Evolutionary conservation across 1,284 basidiomycete species (phyloP).

Genomic region (Sanghuangporus sanghuang): DNA sequence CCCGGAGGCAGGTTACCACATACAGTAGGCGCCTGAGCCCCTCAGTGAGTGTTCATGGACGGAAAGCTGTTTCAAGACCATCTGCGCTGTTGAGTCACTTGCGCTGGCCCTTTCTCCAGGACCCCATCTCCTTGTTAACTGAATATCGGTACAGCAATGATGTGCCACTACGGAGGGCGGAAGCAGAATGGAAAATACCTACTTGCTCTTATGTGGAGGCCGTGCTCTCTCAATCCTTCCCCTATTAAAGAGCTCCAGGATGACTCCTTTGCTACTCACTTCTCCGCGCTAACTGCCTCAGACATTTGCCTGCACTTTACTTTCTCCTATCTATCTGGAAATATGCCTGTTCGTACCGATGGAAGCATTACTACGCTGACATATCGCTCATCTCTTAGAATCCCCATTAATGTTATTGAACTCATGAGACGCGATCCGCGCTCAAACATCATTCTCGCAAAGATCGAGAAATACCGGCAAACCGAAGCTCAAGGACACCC

Average conservation of each 20-base stretch:
- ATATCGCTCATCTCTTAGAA: not conserved
- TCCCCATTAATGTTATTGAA: slow-evolving; percentile 3
- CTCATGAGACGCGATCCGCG: slow-evolving; percentile 10
- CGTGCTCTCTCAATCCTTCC: not conserved
- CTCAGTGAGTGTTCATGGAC: not conserved
- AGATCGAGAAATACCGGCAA: slow-evolving; percentile 9
- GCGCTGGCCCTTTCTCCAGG: not conserved
- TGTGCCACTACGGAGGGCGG: not conserved
- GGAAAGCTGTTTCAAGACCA: slow-evolving; percentile 5
- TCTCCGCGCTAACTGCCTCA: not conserved
- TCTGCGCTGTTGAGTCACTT: slow-evolving; percentile 2
- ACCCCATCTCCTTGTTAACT: not conserved
- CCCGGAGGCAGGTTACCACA: not conserved
- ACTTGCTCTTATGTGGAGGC: not conserved
- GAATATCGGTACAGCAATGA: slow-evolving; percentile 8
- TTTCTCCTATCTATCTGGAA: not conserved
- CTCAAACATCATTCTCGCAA: slow-evolving; percentile 11
- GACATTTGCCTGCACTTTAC: not conserved
- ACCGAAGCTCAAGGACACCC: not conserved
- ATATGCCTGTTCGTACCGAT: slow-evolving; percentile 13
- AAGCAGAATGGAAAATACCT: not conserved
- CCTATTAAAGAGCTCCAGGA: not conserved
- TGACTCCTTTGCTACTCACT: not conserved
- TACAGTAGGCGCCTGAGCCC: not conserved
- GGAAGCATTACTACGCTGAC: not conserved